Base-by-base conservation (phyloP, 805 yeast genomes). In the Candida insectorum region DNA sequence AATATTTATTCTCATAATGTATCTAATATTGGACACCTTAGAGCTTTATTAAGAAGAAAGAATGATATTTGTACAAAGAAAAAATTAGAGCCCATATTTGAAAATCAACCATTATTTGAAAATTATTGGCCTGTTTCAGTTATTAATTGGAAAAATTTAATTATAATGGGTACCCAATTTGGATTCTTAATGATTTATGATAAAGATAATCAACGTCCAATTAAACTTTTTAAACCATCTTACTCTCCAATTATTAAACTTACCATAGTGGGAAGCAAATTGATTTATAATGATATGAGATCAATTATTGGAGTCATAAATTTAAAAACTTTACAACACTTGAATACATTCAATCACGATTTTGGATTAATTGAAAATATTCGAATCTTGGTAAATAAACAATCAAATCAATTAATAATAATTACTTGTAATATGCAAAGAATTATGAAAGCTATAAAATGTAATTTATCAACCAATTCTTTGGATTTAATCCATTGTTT, bases 81-180 rank as follows among this genome's bases (percentile, higher is more conserved):
- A 12, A 16, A 17, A 14, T 33, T 50, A 13, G 20, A 39, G 5
- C 52, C 53, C 5, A 33, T 26, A 21, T 50, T 48, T 47, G 12
- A 14, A 14, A 22, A 24, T 22, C 15, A 30, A 3, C 22, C 26
- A 12, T 24, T 21, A 5, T 30, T 26, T 13, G 34, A 33, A 16
- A 28, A 26, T 22, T 17, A 46, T 33, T 56, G 63, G 62, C 41
- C 53, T 12, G 45, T 47, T 5, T 43, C 56, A 3, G 44, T 53
- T 6, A 48, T 54, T 31, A 31, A 45, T 13, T 29, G 45, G 18
- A 39, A 34, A n/a, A 26, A 37, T 10, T 21, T 39, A 10, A 35
- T 60, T 9, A 42, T 51, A 12, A 51, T 59, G 36, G 67, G 65
- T 3, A 50, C 56, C 3, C 62, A 60, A 33, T 56, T 56, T 43